These are phyloP conservation scores for Malassezia brasiliensis DNA, from an alignment of 1,284 basidiomycete species.

Conservation along the genomic window DNA sequence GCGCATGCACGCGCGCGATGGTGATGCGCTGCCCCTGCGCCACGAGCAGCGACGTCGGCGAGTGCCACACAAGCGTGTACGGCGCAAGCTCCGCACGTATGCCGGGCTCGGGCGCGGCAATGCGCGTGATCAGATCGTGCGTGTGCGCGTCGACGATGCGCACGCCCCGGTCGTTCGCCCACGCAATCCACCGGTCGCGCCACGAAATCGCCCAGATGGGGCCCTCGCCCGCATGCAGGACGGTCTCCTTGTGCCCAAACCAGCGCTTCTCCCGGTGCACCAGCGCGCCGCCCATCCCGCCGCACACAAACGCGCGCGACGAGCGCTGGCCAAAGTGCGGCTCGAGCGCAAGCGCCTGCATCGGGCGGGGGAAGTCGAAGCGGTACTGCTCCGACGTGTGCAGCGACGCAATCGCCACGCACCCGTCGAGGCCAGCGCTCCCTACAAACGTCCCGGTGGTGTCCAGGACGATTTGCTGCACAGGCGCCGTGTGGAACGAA, in stretches of 20 bases:
- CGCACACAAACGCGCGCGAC: conserved; percentile 78
- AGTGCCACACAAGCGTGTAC: conserved; percentile 82
- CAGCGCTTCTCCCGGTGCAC: conserved; percentile 87
- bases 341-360: conserved; percentile 80
- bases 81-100: conserved; percentile 88
- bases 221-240: conserved; percentile 78
- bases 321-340: conserved; percentile 75
- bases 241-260: conserved; percentile 84
- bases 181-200: conserved; percentile 77
- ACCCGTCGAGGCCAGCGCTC: conserved; percentile 87
- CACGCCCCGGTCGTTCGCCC: conserved; percentile 93
- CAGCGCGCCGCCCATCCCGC: conserved; percentile 80
- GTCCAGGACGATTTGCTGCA: conserved; percentile 78
- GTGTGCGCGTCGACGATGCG: conserved; percentile 81
- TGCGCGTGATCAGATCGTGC: conserved; percentile 71
- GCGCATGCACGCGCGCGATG: conserved; percentile 54
- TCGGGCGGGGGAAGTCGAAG: conserved; percentile 85
- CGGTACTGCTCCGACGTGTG: conserved; percentile 68
- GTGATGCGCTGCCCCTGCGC: conserved; percentile 93
- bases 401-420: conserved; percentile 78
- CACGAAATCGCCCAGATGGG: conserved; percentile 87
- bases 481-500: conserved; percentile 79
- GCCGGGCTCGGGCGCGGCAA: conserved; percentile 68
- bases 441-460: conserved; percentile 77
- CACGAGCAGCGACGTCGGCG: conserved; percentile 73